Evolutionary conservation across 345 rosid genomes (phyloP).

Genomic region (Hibiscus tridactylites): DNA sequence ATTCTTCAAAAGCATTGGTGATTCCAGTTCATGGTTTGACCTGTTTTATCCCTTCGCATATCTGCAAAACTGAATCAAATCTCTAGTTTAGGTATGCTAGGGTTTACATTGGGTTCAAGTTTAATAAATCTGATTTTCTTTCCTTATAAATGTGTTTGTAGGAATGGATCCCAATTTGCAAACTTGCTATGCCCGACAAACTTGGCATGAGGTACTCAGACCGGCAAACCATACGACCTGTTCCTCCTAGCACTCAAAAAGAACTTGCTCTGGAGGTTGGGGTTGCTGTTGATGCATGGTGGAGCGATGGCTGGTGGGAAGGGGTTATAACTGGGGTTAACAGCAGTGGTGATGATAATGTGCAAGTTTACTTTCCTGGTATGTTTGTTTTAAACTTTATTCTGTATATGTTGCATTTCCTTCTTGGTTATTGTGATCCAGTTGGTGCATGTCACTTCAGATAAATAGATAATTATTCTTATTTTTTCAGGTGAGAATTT

Average conservation of each 20-base stretch:
- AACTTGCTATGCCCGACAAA: conserved; percentile 67
- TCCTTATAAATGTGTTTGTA: conserved; percentile 16
- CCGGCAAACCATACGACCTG: conserved; percentile 69
- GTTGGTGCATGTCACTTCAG: background rate
- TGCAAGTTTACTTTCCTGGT: conserved; percentile 78
- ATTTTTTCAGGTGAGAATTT: conserved; percentile 58
- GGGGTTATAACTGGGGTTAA: conserved; percentile 52
- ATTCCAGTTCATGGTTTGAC: background rate
- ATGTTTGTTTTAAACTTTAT: conserved; percentile 12
- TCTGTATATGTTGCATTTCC: background rate
- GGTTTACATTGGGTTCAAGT: background rate
- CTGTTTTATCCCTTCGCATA: background rate
- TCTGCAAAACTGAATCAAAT: background rate
- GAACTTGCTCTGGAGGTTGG: conserved; percentile 40
- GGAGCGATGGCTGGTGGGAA: conserved; percentile 99
- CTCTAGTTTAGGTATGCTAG: background rate
- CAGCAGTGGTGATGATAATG: conserved; percentile 23
- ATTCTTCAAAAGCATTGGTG: background rate
- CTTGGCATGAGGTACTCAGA: conserved; percentile 64
- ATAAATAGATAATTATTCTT: conserved; percentile 12
- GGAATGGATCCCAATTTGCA: conserved; percentile 87
- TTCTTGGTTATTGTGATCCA: background rate
- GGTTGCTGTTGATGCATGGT: conserved; percentile 89
- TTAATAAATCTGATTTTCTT: background rate
- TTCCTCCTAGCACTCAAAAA: conserved; percentile 33